Evolutionary conservation across 2,329 filamentous ascomycete species (phyloP).

Genomic region (Aspergillus awamori): DNA sequence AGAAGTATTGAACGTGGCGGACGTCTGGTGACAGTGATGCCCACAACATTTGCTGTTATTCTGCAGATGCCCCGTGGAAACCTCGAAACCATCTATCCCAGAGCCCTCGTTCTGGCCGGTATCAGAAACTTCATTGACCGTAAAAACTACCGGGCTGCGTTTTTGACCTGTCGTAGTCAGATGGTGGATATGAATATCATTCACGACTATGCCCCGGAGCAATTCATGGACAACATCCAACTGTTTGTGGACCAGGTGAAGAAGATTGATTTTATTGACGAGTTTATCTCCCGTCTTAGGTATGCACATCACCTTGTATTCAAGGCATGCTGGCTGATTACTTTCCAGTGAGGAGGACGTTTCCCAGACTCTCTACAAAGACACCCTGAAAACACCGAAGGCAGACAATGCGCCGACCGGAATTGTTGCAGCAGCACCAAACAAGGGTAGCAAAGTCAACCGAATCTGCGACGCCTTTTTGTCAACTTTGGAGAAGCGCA

Average conservation of each 20-base stretch:
- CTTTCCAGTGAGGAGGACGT: constrained; percentile 77
- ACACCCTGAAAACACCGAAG: constrained; percentile 65
- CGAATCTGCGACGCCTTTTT: constrained; percentile 84
- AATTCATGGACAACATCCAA: constrained; percentile 76
- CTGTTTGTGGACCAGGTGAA: constrained; percentile 83
- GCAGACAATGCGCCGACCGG: constrained; percentile 31
- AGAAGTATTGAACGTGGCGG: constrained; percentile 89
- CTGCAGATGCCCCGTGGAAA: constrained; percentile 97
- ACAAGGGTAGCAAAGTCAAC: constrained; percentile 70
- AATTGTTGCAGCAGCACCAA: constrained; percentile 20
- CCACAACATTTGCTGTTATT: constrained; percentile 80
- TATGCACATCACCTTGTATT: constrained; percentile 42
- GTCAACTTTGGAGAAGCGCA: constrained; percentile 63
- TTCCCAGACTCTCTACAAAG: constrained; percentile 87
- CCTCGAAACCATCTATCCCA: constrained; percentile 89
- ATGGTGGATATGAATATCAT: constrained; percentile 98
- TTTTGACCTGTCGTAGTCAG: constrained; percentile 85
- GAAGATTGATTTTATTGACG: constrained; percentile 79
- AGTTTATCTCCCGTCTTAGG: constrained; percentile 86
- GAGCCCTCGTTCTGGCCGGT: constrained; percentile 87
- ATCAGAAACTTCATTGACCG: constrained; percentile 79
- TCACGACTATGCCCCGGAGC: constrained; percentile 85
- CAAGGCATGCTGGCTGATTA: neutral
- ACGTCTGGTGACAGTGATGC: constrained; percentile 83
- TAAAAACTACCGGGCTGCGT: constrained; percentile 81